Base-by-base conservation (phyloP, 352 stramenopile genomes). In the Pythium sukuiense region DNA sequence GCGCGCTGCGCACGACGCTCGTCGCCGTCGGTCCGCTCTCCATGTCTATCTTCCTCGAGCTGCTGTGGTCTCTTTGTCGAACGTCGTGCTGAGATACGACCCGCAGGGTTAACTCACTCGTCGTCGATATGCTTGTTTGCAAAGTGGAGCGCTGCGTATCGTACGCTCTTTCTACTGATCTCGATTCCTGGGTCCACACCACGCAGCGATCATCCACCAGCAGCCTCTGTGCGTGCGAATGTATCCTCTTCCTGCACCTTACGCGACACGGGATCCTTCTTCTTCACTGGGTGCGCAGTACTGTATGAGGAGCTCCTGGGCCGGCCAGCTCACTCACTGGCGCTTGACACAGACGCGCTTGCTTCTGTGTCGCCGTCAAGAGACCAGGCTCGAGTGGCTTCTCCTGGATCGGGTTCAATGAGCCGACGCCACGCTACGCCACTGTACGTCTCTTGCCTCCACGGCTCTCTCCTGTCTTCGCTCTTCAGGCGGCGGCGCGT, bases 1-100 rank as follows among this genome's bases (percentile, higher is more conserved):
- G 69, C 62, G 77, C 65, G 62, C 71, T 52, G 11, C 54, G 39
- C 49, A 45, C 16, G 45, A 72, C 4, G 50, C 50, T 65, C 59
- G 68, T 72, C n/a, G 20, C 50, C 37, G 59, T 43, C 56, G 37
- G 29, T 30, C 29, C 20, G 32, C 11, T 48, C 30, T 48, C 32
- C 49, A 52, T 58, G 3, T 45, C 9, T 52, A 7, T 29, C 45
- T 24, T 18, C 7, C 14, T 30, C 24, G 12, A 6, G 24, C 13
- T 49, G 32, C 8, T 9, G 32, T 16, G 35, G 20, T 24, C 20
- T 24, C 20, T 24, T 24, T 24, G 20, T 24, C 20, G 20, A 24
- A 24, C 12, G 35, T 43, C 35, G 6, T 43, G 12, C 35, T 43
- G 35, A 43, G 35, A 43, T 43, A 43, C 35, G 32, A 12, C 6